Conservation (phyloP, 2,329 filamentous ascomycete species). For the Chaetothyriales sp. region DNA sequence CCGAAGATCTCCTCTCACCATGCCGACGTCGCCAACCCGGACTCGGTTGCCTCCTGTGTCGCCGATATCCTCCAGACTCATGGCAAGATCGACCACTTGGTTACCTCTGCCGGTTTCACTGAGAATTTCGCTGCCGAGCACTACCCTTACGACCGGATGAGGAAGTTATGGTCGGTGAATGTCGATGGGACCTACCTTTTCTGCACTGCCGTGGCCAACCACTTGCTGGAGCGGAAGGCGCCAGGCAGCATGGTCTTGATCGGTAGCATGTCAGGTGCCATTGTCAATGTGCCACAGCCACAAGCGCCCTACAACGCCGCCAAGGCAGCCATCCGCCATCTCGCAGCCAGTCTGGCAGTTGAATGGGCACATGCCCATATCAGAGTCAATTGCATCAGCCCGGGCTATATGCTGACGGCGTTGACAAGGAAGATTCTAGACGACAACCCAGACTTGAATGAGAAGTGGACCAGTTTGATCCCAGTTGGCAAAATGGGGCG, state of each 20-base stretch:
- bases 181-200: conserved; percentile 44
- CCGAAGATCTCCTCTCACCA: conserved; percentile 83
- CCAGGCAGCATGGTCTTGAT: conserved; percentile 84
- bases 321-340: conserved; percentile 80
- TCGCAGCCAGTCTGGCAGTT: conserved; percentile 75
- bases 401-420: conserved; percentile 91
- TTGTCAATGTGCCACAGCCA: conserved; percentile 90
- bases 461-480: conserved; percentile 83
- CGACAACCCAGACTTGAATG: conserved; percentile 77
- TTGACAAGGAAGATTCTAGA: conserved; percentile 87
- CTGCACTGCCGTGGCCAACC: conserved; percentile 34
- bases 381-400: conserved; percentile 86
- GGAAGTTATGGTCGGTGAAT: conserved; percentile 89
- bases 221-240: conserved; percentile 64
- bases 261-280: conserved; percentile 82
- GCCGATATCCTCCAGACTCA: conserved; percentile 54
- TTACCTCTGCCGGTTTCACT: conserved; percentile 92
- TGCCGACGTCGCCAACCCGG: conserved; percentile 67
- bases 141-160: conserved; percentile 79
- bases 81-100: conserved; percentile 74
- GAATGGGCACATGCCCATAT: conserved; percentile 85
- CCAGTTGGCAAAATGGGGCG: conserved; percentile 87
- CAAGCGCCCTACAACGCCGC: conserved; percentile 86
- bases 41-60: conserved; percentile 62
- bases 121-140: conserved; percentile 88